Evolutionary conservation across 345 rosid species (phyloP), one percentile per base, ranked within the genome.

Genomic region (Salix viminalis): DNA sequence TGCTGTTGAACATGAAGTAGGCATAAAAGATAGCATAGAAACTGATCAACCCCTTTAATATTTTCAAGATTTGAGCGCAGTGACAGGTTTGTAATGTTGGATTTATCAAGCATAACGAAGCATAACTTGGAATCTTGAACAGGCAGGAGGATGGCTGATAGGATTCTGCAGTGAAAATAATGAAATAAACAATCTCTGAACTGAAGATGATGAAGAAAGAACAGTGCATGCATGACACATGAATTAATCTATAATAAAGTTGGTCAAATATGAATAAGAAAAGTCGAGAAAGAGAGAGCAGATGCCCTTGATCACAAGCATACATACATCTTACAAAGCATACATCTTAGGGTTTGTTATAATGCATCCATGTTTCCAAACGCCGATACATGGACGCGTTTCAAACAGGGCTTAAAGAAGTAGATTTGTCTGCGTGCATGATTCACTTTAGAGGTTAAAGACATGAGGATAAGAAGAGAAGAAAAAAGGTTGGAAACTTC

Each of bases 51-150:
- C 10, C 77, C 14, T 1, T 67, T 18, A 52, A 71, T 36, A 32
- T 52, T 11, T 8, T 32, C 16, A 28, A 44, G 46, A 26, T 34
- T 4, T 42, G 60, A 37, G 1, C 10, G 32, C 3, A 19, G 44
- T 28, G 69, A 26, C 61, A 58, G 41, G 60, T 39, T 36, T 9
- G 41, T 5, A 9, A 18, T 50, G 37, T n/a, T 75, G 64, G 46
- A 37, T 32, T 46, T n/a, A 1, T 30, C 36, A 26, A 41, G n/a
- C 18, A 41, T 32, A 32, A 34, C 42, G 46, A 44, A 76, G 58
- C 61, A 5, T 34, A 19, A 5, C 4, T 32, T 19, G 72, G 80
- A 66, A 72, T 65, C 76, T 70, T 71, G 75, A 64, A 48, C 39
- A 50, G 60, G 61, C 61, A 14, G 46, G 67, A 76, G 14, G 67